Evolutionary conservation across 2,329 filamentous ascomycete species (phyloP).

Genomic region (Emergomyces orientalis): DNA sequence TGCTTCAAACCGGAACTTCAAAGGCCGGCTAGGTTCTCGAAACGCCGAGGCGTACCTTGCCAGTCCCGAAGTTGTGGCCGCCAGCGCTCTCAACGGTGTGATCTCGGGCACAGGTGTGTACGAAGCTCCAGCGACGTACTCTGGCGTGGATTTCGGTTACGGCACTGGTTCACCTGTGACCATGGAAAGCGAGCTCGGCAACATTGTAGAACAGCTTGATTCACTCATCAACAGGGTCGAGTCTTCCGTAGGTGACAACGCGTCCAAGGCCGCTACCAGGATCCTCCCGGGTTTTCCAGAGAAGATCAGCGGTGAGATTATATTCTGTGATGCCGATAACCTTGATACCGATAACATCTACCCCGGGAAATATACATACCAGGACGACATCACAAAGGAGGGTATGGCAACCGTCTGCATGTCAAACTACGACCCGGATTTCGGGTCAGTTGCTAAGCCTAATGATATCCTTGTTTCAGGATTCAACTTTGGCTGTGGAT

Average conservation of each 20-base stretch:
- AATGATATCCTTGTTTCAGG: conserved; percentile 77
- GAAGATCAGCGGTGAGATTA: conserved; percentile 71
- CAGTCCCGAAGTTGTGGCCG: conserved; percentile 84
- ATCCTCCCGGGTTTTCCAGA: conserved; percentile 81
- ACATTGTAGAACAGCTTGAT: no score
- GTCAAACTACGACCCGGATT: conserved; percentile 80
- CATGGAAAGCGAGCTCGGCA: no score
- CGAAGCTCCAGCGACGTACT: no score
- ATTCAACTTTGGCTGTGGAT: conserved; percentile 86
- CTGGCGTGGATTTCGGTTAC: no score
- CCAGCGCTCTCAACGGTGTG: conserved; percentile 58
- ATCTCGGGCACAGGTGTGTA: no score
- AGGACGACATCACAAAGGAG: conserved; percentile 66
- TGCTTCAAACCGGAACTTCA: conserved; percentile 81
- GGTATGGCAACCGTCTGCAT: conserved; percentile 87
- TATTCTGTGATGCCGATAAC: conserved; percentile 79
- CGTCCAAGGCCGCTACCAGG: conserved; percentile 42
- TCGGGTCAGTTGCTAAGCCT: conserved; percentile 52
- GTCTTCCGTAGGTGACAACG: background rate
- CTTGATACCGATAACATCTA: conserved; percentile 92
- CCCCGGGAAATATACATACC: conserved; percentile 84
- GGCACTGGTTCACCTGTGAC: no score
- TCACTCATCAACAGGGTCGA: no score
- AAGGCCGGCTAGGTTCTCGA: conserved; percentile 75
- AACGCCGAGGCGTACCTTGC: conserved; percentile 77